Base-by-base conservation (phyloP, 257 asterid genomes). In the Galeopsis tetrahit region DNA sequence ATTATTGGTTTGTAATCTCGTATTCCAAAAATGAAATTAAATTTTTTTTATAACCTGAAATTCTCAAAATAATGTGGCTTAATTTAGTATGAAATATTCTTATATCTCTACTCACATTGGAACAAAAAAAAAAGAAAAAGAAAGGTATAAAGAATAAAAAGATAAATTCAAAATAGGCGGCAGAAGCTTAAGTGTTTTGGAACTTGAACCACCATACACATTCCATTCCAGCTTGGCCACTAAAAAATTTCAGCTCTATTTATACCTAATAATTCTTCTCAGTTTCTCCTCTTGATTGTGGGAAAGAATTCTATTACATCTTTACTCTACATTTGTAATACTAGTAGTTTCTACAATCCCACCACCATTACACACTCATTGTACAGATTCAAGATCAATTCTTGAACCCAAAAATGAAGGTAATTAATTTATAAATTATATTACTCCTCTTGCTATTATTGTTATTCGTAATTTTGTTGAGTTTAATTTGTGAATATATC, bases 341-440 rank as follows among this genome's bases (percentile, higher is more conserved):
- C n/a, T n/a, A n/a, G 15, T 49, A 49, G 55, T 49, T 56, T 8
- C 32, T 42, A 36, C 59, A 32, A 10, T 44, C 67, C 77, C 77
- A 42, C 75, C 67, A 46, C 31, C 76, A 57, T 59, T 39, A 39
- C 10, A 39, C 5, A n/a, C 28, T 40, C 44, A 40, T 40, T 40
- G 51, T 44, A 13, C 7, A 48, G 55, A 4, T 8, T 48, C 55
- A n/a, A 14, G 3, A 17, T 21, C 34, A 53, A 53, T 53, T 53
- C 35, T 42, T 42, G 51, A 42, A 69, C 21, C 36, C 52, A 53
- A 56, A 71, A 58, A 90, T 88, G 96, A 88, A 90, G 90, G 97
- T 88, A 82, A 58, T 58, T 36, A 49, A 2, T 66, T 2, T 21
- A 21, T 21, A 21, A 0, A 8, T 15, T 49, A 49, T 21, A 49